Evolutionary conservation across 164 flowering plant species (phyloP), one percentile per base, ranked within the genome.

Genomic region (Buxus sempervirens): DNA sequence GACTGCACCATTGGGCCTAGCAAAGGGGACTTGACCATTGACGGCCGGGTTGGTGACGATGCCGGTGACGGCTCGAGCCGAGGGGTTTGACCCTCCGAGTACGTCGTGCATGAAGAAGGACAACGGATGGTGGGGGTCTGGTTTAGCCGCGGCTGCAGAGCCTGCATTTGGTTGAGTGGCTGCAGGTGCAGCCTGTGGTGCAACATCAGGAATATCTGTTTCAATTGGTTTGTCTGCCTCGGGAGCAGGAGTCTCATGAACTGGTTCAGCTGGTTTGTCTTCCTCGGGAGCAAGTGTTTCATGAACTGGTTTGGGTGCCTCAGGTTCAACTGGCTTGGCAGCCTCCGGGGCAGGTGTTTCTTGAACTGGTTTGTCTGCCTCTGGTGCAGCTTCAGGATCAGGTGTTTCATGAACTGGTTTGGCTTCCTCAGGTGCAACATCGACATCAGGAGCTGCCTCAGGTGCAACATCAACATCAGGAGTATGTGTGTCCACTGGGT

Each of bases 1-100:
- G 63, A 79, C 81, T 0, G 86, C 93, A 0, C 90, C 92, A 49
- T 89, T 88, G 4, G 93, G 88, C 65, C 84, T 88, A 48, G 89
- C 85, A 36, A 90, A 90, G 1, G 96, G 87, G 66, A 90, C 75
- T 54, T 84, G 89, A n/a, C 87, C 92, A 21, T 73, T 83, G 57
- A 79, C 75, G 0, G 85, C 86, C 0, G 88, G 78, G 72, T 84
- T 85, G 54, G 82, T 62, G 6, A 85, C 89, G 0, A 81, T 62
- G 2, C 96, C 93, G 1, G 93, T 87, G 7, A 86, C 84, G 0
- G 88, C 88, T 65, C 70, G 59, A 8, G 92, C 94, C 0, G 90
- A 67, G 32, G 93, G 82, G 61, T 75, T 74, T 9, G 84, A 64
- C 18, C 86, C 86, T 0, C 84, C 84, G 0, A 77, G 74, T 18